phyloP scores from a whole-genome alignment of 805 yeast genomes.

The baker's yeast (Saccharomyces cerevisiae) region DNA sequence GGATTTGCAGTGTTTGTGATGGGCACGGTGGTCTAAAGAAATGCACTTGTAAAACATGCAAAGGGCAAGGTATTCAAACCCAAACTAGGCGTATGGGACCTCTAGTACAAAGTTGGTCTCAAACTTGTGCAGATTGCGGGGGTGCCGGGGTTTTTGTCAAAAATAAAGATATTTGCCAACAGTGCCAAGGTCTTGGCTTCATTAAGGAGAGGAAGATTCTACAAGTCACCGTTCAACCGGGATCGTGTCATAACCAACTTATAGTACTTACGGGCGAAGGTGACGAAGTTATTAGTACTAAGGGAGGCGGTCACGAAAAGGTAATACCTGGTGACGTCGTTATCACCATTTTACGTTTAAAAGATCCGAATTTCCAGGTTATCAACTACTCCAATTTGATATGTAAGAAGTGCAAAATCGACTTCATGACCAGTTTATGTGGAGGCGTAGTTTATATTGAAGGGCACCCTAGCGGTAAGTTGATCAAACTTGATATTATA shows the following conservation, averaged over 20 bases:
- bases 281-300: constrained; percentile 46
- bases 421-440: constrained; percentile 44
- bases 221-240: constrained; percentile 47
- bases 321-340: constrained; percentile 62
- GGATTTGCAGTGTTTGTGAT: constrained; percentile 42
- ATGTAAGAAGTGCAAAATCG: constrained; percentile 36
- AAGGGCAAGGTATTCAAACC: constrained; percentile 36
- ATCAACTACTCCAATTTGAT: constrained; percentile 40
- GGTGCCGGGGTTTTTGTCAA: constrained; percentile 36
- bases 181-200: constrained; percentile 41
- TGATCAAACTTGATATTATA: constrained; percentile 35
- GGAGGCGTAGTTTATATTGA: constrained; percentile 44
- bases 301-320: constrained; percentile 14
- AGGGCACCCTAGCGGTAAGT: constrained; percentile 28
- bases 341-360: constrained; percentile 35
- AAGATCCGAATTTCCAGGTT: constrained; percentile 28
- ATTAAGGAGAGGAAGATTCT: constrained; percentile 42
- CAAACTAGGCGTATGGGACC: constrained; percentile 39
- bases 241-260: constrained; percentile 44
- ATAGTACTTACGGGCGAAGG: constrained; percentile 52
- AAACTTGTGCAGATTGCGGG: constrained; percentile 38
- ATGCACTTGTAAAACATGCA: constrained; percentile 33
- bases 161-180: constrained; percentile 31
- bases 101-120: constrained; percentile 36
- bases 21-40: constrained; percentile 41